Base-by-base conservation (phyloP, 2,329 filamentous ascomycete genomes). In the Fusarium goolgardi region DNA sequence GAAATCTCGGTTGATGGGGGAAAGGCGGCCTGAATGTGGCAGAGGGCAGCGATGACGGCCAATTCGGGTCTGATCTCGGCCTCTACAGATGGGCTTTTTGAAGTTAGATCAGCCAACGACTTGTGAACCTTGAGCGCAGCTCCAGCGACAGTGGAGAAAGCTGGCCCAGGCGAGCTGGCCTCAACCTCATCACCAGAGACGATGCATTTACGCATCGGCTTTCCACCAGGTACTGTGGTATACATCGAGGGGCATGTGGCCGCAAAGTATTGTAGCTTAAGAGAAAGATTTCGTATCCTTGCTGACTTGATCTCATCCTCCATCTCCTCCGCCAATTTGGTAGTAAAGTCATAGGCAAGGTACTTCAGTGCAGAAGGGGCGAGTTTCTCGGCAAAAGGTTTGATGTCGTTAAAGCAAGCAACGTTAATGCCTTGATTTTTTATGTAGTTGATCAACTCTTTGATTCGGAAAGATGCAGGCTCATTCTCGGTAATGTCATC, bases 341-440 rank as follows among this genome's bases (percentile, higher is more conserved):
- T 73, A 6, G 81, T 60, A 47, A 81, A 77, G 1, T 77, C 63
- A 9, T 80, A 75, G 6, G 83, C 75, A 10, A 86, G 69, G 25
- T 78, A 72, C 41, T 77, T 78, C 10, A 81, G 69, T 9, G 84
- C 83, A 1, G 76, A 69, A 4, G 79, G 74, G 2, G 73, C 77
- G 1, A 88, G 77, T 21, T 75, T 72, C 40, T 82, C 79, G 5
- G 83, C 74, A 55, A 83, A 84, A 1, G 66, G 63, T 61, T 81
- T 84, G 40, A 85, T 69, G 49, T 85, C 84, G 34, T 81, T 79
- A 55, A 86, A 86, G 56, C 78, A 83, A 9, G 78, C 76, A 6
- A 77, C 72, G n/a, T 75, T 79, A 0, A 65, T 63, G n/a, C 72
- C 75, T 54, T 82, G 76, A 34, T 77, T 73, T 3, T 77, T 64